Evolutionary conservation across 2,329 filamentous ascomycete genomes (phyloP).

Genomic region (Aspergillus sp.): DNA sequence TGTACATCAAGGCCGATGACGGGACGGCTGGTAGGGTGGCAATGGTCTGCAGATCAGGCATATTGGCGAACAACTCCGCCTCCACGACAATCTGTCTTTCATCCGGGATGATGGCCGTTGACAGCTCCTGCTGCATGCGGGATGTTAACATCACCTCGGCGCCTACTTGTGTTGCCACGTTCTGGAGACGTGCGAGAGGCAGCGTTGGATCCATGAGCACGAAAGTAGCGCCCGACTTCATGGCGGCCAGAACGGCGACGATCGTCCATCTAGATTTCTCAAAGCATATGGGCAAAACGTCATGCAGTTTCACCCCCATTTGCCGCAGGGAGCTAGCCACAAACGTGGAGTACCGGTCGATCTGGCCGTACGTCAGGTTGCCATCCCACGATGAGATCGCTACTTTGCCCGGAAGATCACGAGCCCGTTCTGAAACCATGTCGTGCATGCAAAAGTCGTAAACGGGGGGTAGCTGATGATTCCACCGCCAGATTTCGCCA

Average conservation of each 20-base stretch:
- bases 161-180: slow-evolving; percentile 30
- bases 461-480: slow-evolving; percentile 44
- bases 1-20: slow-evolving; percentile 51
- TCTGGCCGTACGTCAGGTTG: slow-evolving; percentile 28
- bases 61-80: slow-evolving; percentile 20
- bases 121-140: slow-evolving; percentile 27
- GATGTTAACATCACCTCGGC: slow-evolving; percentile 32
- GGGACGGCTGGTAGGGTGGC: slow-evolving; percentile 25
- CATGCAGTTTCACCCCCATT: slow-evolving; percentile 27
- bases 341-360: slow-evolving; percentile 36
- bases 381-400: slow-evolving; percentile 36
- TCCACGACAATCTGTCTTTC: slow-evolving; percentile 30
- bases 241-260: slow-evolving; percentile 33
- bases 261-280: slow-evolving; percentile 36
- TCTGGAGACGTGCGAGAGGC: slow-evolving; percentile 34
- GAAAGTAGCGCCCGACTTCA: slow-evolving; percentile 34
- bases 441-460: slow-evolving; percentile 50
- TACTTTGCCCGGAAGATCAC: slow-evolving; percentile 23
- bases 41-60: slow-evolving; percentile 9
- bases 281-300: slow-evolving; percentile 33
- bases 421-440: slow-evolving; percentile 37
- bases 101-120: slow-evolving; percentile 31
- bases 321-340: slow-evolving; percentile 26
- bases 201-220: slow-evolving; percentile 35
- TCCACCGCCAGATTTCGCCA: slow-evolving; percentile 50